Base-by-base conservation (phyloP, 331 rosid species). In the Ulmus americana region DNA sequence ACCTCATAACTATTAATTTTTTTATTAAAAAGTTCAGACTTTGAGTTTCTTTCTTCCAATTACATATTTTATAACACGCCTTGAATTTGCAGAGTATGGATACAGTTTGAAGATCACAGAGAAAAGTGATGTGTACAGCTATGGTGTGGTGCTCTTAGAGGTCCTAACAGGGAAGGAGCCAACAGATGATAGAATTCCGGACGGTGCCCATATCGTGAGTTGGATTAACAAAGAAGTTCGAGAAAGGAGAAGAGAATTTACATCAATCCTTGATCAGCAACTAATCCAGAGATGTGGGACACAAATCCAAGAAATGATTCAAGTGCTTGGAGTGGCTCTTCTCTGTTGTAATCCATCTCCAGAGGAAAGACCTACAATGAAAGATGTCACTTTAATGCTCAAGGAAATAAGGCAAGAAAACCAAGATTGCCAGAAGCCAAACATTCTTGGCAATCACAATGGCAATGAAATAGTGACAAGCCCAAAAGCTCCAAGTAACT, bases 111-210 rank as follows among this genome's bases (percentile, higher is more conserved):
- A 86, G 83, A 88, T 91, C 86, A 91, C 97, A 58, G 96, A 81
- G 74, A 91, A 88, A 70, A 88, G 97, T 65, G 97, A 91, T 73
- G 97, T 91, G 70, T 91, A 91, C 57, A 91, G 97, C 77, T 91
- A 81, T 16, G 97, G 97, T 4, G 94, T 91, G 45, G 90, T 91
- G 68, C 85, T 91, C 15, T 77, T 91, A 12, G 97, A 91, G 86
- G 67, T 86, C 56, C 69, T 91, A 59, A 91, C 96, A 0, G 96
- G 96, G 45, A 88, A 76, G 80, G 82, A 85, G 51, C 96, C 97
- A 55, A 84, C 79, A 11, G 92, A 88, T 69, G 63, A 64, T 73
- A 75, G 84, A 72, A 84, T 84, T 72, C 94, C 96, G 38, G 97
- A 86, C 22, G 82, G 82, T 61, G 79, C 76, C 6, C 96, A 91